Evolutionary conservation across 2,329 filamentous ascomycete species (phyloP).

Genomic region (Trichoderma pleuroti): DNA sequence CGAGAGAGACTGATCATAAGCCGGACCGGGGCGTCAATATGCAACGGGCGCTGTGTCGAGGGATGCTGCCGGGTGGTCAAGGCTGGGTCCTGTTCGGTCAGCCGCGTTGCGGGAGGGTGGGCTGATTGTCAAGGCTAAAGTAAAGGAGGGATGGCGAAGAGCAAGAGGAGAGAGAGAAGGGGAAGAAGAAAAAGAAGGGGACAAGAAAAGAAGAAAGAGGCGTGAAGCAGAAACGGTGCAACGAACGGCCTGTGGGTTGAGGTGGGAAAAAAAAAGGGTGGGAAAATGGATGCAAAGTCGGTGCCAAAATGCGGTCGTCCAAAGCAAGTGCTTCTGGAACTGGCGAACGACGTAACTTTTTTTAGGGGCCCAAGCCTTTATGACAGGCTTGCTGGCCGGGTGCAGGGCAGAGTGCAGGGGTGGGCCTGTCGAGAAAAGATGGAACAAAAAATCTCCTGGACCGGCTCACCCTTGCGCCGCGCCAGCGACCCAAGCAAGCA

Average conservation of each 20-base stretch:
- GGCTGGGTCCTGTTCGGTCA: slow-evolving; percentile 30
- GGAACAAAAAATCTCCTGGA: slow-evolving; percentile 21
- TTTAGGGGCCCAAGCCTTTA: slow-evolving; percentile 24
- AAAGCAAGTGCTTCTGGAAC: slow-evolving; percentile 17
- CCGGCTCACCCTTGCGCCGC: slow-evolving; percentile 23
- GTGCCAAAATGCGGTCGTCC: slow-evolving; percentile 18
- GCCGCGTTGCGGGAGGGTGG: slow-evolving; percentile 21
- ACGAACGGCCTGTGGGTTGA: slow-evolving; percentile 6
- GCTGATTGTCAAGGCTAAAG: slow-evolving; percentile 13
- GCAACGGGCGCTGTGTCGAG: slow-evolving; percentile 13
- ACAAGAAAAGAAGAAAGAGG: slow-evolving; percentile 5
- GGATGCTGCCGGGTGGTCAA: slow-evolving; percentile 26
- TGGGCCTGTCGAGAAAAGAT: slow-evolving; percentile 13
- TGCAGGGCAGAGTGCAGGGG: slow-evolving; percentile 16
- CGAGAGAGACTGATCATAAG: slow-evolving; percentile 13
- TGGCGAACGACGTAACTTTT: slow-evolving; percentile 22
- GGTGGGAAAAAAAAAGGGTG: slow-evolving; percentile 5
- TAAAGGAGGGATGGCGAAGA: background rate
- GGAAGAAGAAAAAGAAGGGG: slow-evolving; percentile 12
- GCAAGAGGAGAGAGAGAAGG: slow-evolving; percentile 13
- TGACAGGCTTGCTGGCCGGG: slow-evolving; percentile 15
- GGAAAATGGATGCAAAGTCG: slow-evolving; percentile 9
- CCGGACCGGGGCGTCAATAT: slow-evolving; percentile 4
- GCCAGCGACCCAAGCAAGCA: slow-evolving; percentile 18
- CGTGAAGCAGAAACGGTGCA: slow-evolving; percentile 19